Percentiles rank a stretch among this genome's conserved stretches.
Evolutionary conservation across 495 filamentous ascomycete species (phyloP).

Genomic region (Aspergillus affinis): DNA sequence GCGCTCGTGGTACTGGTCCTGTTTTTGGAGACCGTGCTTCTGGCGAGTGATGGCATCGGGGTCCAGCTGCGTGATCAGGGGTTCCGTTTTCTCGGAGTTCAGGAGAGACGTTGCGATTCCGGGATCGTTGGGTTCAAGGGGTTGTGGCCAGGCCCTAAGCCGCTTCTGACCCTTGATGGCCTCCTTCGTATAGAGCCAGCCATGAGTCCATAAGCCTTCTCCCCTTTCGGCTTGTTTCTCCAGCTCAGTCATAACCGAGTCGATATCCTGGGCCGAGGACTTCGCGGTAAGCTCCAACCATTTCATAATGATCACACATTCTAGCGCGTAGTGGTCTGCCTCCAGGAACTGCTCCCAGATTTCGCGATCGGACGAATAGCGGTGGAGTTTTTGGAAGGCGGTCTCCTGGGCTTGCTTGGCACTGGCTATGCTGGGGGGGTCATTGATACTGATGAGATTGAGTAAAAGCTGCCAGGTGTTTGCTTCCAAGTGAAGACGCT

Average conservation of each 20-base stretch:
- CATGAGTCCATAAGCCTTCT: constrained; percentile 69
- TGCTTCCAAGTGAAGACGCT: constrained; percentile 66
- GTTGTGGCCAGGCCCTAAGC: constrained; percentile 61
- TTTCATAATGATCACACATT: constrained; percentile 72
- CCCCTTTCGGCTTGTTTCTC: constrained; percentile 60
- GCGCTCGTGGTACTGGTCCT: constrained; percentile 82
- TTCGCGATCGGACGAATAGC: constrained; percentile 60
- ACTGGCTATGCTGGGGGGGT: constrained; percentile 35
- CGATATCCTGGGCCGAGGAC: constrained; percentile 63
- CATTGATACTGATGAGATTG: constrained; percentile 56
- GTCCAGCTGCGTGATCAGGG: constrained; percentile 85
- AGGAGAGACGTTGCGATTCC: constrained; percentile 56
- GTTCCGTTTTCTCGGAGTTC: constrained; percentile 56
- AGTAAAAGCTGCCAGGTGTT: constrained; percentile 88
- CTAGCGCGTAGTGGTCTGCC: constrained; percentile 66
- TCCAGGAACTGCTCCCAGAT: constrained; percentile 64
- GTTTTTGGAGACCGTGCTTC: constrained; percentile 64
- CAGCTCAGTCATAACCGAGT: constrained; percentile 69
- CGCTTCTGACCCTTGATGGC: constrained; percentile 89
- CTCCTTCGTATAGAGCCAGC: constrained; percentile 89
- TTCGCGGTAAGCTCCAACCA: constrained; percentile 79
- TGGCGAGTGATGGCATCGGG: constrained; percentile 87
- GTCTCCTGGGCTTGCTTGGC: constrained; percentile 38
- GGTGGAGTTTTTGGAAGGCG: constrained; percentile 49
- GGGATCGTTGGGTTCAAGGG: constrained; percentile 58